Conservation (phyloP, 352 stramenopile species). For the Elongisporangium undulatum region DNA sequence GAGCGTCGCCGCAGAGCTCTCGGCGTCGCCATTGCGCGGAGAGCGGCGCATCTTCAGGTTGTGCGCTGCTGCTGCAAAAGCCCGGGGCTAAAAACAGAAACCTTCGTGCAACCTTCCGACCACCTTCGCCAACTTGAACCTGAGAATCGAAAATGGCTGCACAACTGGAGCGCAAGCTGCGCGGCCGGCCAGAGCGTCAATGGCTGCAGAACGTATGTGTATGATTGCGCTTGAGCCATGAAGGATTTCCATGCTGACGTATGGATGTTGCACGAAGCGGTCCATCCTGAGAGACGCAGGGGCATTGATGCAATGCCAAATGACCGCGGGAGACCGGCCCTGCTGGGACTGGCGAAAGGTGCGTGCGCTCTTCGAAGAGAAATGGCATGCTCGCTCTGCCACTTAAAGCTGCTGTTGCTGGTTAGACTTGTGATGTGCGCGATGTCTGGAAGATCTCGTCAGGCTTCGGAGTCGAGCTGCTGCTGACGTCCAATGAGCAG, state of each 20-base stretch:
- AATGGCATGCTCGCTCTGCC: no score
- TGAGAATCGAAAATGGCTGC: not conserved
- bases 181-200: not conserved
- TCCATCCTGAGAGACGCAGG: not conserved
- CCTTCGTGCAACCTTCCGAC: conserved; percentile 8
- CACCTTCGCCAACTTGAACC: conserved; percentile 1
- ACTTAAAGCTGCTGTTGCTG: not conserved
- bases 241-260: not conserved
- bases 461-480: not conserved
- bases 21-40: conserved; percentile 6
- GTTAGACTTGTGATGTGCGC: not conserved
- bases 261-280: not conserved
- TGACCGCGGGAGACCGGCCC: not conserved
- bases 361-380: not conserved
- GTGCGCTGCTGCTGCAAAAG: not conserved
- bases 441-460: not conserved
- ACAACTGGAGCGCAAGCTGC: not conserved
- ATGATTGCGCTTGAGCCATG: no score
- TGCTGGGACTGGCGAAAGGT: not conserved
- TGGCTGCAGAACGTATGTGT: not conserved
- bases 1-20: conserved; percentile 8
- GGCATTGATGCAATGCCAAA: not conserved
- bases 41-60: conserved; percentile 11
- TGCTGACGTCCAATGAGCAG: not conserved
- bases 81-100: not conserved